These are phyloP conservation scores for Saccharomycopsis hybrid DNA, from an alignment of 1,139 yeast genomes.

Conservation along the genomic window DNA sequence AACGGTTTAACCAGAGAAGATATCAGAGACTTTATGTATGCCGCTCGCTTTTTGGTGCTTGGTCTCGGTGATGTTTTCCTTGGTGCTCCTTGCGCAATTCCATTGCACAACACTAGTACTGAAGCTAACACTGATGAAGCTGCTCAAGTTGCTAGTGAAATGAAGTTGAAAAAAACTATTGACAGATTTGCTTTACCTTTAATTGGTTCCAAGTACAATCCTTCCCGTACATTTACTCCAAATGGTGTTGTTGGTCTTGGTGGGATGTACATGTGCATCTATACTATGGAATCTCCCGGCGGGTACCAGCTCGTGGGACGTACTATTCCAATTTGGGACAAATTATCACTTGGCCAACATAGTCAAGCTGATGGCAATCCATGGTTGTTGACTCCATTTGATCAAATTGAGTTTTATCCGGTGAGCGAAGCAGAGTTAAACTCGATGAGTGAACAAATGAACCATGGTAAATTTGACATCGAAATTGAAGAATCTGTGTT, in stretches of 20 bases:
- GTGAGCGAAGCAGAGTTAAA: conserved; percentile 82
- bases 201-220: conserved; percentile 90
- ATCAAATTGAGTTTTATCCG: conserved; percentile 90
- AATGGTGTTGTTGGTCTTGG: conserved; percentile 97
- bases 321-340: conserved; percentile 97
- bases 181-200: conserved; percentile 50
- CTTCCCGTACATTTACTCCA: conserved; percentile 92
- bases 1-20: conserved; percentile 73
- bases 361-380: conserved; percentile 45
- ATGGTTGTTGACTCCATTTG: conserved; percentile 88
- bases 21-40: conserved; percentile 76
- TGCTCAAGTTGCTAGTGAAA: too few relatives aligned
- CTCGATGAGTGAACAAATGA: conserved; percentile 59
- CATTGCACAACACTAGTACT: conserved; percentile 72
- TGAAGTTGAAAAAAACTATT: conserved; percentile 63
- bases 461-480: conserved; percentile 74
- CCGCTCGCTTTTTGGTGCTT: conserved; percentile 83
- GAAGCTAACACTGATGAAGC: too few relatives aligned
- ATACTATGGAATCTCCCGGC: conserved; percentile 98
- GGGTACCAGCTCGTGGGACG: conserved; percentile 96
- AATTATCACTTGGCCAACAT: conserved; percentile 68
- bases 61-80: conserved; percentile 96
- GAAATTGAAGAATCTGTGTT: conserved; percentile 72
- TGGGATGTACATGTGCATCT: conserved; percentile 97
- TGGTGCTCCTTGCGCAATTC: conserved; percentile 98